Conservation (phyloP, 148 eudicot species). For the Cornus florida region DNA sequence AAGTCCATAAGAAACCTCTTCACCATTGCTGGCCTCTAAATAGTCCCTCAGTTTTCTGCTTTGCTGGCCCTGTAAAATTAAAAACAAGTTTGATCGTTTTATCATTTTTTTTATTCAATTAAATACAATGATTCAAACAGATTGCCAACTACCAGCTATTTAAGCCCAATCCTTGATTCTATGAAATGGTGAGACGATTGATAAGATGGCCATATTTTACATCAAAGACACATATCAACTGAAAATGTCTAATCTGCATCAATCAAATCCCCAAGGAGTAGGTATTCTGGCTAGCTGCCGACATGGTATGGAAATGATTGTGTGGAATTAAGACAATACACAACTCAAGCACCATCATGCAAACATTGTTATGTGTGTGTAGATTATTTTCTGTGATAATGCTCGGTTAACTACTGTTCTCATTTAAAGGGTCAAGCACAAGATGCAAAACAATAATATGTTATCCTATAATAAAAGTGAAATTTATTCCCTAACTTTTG, state of each 20-base stretch:
- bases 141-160: neutral
- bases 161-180: neutral
- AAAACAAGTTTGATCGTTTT: neutral
- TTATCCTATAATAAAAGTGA: too few species aligned
- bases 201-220: neutral
- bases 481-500: too few species aligned
- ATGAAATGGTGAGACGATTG: neutral
- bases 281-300: neutral
- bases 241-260: neutral
- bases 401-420: neutral
- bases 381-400: neutral
- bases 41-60: constrained; percentile 32
- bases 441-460: too few species aligned
- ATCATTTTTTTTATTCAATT: neutral
- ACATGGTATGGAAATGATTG: neutral
- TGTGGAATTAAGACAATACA: neutral
- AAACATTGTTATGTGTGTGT: neutral
- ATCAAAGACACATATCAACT: neutral
- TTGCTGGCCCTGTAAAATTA: constrained; percentile 37
- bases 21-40: constrained; percentile 26
- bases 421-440: neutral
- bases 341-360: neutral
- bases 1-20: constrained; percentile 56
- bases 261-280: neutral
- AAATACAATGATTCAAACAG: neutral